Evolutionary conservation across 768 basidiomycete genomes (phyloP).

Genomic region (Collybia sordida): DNA sequence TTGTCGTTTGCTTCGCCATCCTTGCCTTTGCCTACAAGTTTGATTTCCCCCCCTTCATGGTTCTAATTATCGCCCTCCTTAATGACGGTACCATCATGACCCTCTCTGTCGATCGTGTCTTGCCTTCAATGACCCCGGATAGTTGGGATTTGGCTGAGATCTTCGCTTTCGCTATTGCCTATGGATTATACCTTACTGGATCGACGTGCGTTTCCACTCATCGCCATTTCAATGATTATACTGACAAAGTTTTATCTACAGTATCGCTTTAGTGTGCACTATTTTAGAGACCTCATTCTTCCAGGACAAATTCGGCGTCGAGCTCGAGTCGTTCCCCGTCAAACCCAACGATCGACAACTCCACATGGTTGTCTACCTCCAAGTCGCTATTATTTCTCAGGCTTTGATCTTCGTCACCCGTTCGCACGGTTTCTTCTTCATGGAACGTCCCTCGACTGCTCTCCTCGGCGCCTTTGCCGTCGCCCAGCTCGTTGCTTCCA

Average conservation of each 20-base stretch:
- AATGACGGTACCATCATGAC: slow-evolving; percentile 99
- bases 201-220: slow-evolving; percentile 71
- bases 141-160: slow-evolving; percentile 97
- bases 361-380: slow-evolving; percentile 91
- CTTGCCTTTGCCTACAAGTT: slow-evolving; percentile 95
- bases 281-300: slow-evolving; percentile 91
- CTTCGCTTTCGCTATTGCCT: slow-evolving; percentile 92
- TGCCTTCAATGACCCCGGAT: slow-evolving; percentile 91
- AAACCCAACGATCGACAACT: slow-evolving; percentile 67
- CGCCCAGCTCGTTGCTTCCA: slow-evolving; percentile 92
- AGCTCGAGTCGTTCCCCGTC: slow-evolving; percentile 39
- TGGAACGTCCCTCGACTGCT: slow-evolving; percentile 90
- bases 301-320: slow-evolving; percentile 80
- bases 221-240: slow-evolving; percentile 7
- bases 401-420: slow-evolving; percentile 96
- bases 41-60: slow-evolving; percentile 99
- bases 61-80: slow-evolving; percentile 93
- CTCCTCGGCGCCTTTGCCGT: slow-evolving; percentile 89
- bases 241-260: slow-evolving; percentile 22
- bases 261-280: slow-evolving; percentile 76
- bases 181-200: slow-evolving; percentile 89
- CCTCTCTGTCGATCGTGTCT: slow-evolving; percentile 90
- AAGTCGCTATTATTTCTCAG: slow-evolving; percentile 99
- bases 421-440: slow-evolving; percentile 94
- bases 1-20: slow-evolving; percentile 96